Evolutionary conservation across 1,284 basidiomycete genomes (phyloP), one percentile per base, ranked within the genome.

Genomic region (Phlebopus sp.): DNA sequence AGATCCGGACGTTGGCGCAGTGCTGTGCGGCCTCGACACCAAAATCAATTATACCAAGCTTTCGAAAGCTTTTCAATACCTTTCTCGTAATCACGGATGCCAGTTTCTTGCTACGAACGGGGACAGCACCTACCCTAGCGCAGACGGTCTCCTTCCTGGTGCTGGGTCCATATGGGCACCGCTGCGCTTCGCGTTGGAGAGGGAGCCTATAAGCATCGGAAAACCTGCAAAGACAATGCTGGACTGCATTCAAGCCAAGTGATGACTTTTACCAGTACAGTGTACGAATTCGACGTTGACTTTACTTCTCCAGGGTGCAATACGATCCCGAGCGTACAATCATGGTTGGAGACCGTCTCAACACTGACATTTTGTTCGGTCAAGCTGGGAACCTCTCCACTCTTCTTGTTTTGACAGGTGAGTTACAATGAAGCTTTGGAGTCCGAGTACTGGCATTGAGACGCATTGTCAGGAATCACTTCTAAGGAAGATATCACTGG

Each of bases 161-260:
- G 81, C 92, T 10, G 96, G 97, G 2, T 72, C 90, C 2, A 76
- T 97, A 55, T 90, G 86, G 41, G 85, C 91, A 0, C 90, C 93
- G 1, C 74, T 99, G 44, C 76, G 85, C 19, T 90, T 77, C 57
- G 84, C 92, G 1, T 71, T 90, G 19, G 83, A 84, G 30, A 75
- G 73, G 49, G 78, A 83, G 50, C 92, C 95, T 0, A 71, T 89
- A 1, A 79, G 85, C 47, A 90, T 95, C 40, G 96, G 96, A 15
- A 99, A 99, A 69, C 97, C 96, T 11, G 81, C 91, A 55, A 81
- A 78, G 61, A 88, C 86, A 25, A 96, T 99, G 90, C 73, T 99
- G 55, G 94, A 98, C 65, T 93, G 92, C 63, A 95, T 99, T 67
- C 84, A 87, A 56, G 90, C 92, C n/a, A 94, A 94, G 92, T 94